Evolutionary conservation across 148 eudicot genomes (phyloP), one percentile per base, ranked within the genome.

Genomic region (Polygonum maritimum): DNA sequence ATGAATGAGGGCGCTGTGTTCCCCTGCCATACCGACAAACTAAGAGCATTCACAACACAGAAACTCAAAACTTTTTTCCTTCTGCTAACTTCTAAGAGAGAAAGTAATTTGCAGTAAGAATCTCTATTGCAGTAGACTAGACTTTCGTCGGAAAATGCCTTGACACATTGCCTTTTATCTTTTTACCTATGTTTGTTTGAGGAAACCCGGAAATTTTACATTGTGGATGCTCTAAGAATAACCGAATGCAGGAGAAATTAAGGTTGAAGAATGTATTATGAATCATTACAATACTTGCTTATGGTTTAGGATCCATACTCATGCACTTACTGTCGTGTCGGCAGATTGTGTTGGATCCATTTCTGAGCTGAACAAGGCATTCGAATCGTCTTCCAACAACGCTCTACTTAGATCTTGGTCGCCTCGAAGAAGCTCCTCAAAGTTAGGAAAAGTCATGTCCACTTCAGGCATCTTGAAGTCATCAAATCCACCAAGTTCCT

Each of bases 361-460:
- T 38, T 38, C 71, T 14, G 71, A 35, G 21, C 10, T 4, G 71
- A 67, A 14, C 8, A 67, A 67, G 2, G 78, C 82, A 60, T n/a
- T 36, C 6, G 81, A 78, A 52, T 76, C 63, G 31, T 85, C 89
- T 79, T 85, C 83, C 74, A 78, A 73, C 73, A 82, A 75, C 31
- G 84, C 69, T 18, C 76, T 77, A 15, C 73, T 77, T 11, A 78
- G 76, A 58, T 88, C 94, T 49, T 81, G 81, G 67, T 89, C 90
- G 5, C 77, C 79, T 13, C 84, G 77, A 54, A 92, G 83, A 58
- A 89, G 78, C 45, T 92, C 94, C 57, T 92, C 94, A 81, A 87
- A 88, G 83, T 89, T 87, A 10, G 79, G 85, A 74, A 92, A 92
- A 54, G 94, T 85, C 74, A 84, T 54, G 80, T 89, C 97, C 77